Conservation (phyloP, 768 basidiomycete species). For the Rhodotorula sphaerocarpa region DNA sequence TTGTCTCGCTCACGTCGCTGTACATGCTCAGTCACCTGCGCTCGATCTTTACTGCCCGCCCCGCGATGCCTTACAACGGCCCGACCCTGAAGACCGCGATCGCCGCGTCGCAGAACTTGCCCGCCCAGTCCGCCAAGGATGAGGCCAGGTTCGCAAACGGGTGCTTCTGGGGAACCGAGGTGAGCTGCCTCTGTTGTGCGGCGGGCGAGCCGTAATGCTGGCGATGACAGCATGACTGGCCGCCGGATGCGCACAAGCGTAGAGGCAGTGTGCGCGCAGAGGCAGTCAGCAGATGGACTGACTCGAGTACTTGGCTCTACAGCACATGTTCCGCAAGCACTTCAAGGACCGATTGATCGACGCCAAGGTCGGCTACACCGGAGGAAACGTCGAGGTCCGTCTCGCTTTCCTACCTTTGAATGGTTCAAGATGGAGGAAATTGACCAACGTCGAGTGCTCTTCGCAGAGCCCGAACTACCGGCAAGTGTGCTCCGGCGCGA, state of each 20-base stretch:
- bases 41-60: constrained; percentile 10
- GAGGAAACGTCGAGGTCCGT: constrained; percentile 53
- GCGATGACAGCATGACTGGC: too few species aligned
- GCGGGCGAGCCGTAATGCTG: too few species aligned
- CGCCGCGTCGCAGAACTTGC: background rate
- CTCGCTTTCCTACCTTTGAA: constrained; percentile 36
- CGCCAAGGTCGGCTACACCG: constrained; percentile 71
- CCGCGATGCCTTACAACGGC: constrained; percentile 23
- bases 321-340: constrained; percentile 33
- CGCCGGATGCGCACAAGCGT: too few species aligned
- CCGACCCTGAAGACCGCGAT: constrained; percentile 32
- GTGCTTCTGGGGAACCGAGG: constrained; percentile 31
- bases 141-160: constrained; percentile 29
- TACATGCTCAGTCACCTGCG: constrained; percentile 17
- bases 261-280: background rate
- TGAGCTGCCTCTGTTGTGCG: background rate
- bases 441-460: background rate
- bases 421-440: background rate
- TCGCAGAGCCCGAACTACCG: constrained; percentile 54
- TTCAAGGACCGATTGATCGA: constrained; percentile 45
- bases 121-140: background rate
- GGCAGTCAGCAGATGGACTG: too few species aligned
- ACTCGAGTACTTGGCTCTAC: too few species aligned
- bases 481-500: constrained; percentile 68
- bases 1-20: background rate